These are phyloP conservation scores for Cryptosporidium viatorum DNA, from an alignment of 169 alveolate genomes.

Conservation along the genomic window DNA sequence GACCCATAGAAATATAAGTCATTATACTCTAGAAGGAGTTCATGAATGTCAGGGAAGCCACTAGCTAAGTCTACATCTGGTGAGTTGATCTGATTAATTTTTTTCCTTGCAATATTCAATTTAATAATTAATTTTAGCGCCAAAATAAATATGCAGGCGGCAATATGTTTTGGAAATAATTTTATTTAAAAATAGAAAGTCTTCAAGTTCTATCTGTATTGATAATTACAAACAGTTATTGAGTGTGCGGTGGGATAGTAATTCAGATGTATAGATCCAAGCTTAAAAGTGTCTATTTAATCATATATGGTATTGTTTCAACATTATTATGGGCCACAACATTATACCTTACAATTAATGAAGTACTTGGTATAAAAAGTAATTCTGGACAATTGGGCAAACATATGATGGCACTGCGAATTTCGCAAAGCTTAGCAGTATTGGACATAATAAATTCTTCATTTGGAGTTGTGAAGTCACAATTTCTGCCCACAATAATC, in stretches of 20 bases:
- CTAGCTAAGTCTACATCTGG: not conserved
- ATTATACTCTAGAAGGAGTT: constrained; percentile 84
- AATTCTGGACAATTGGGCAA: not conserved
- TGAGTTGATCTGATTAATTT: not conserved
- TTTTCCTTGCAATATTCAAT: not conserved
- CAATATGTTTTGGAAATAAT: not conserved
- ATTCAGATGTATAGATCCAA: constrained; percentile 29
- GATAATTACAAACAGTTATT: not conserved
- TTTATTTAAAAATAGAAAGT: not conserved
- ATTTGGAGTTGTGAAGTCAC: constrained; percentile 51
- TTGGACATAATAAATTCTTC: constrained; percentile 64
- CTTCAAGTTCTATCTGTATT: not conserved
- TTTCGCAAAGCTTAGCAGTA: constrained; percentile 66
- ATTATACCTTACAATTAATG: constrained; percentile 9
- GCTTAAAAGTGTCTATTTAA: constrained; percentile 23
- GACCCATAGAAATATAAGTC: constrained; percentile 84
- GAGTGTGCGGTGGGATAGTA: constrained; percentile 8
- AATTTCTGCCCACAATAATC: constrained; percentile 29
- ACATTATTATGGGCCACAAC: constrained; percentile 40
- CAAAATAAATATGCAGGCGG: not conserved
- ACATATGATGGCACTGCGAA: constrained; percentile 26
- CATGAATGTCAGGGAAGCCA: constrained; percentile 84
- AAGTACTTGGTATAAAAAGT: constrained; percentile 3
- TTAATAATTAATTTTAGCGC: not conserved
- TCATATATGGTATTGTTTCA: constrained; percentile 32